Base-by-base conservation (phyloP, 2,329 filamentous ascomycete species). In the Dothideomycetes sp. region DNA sequence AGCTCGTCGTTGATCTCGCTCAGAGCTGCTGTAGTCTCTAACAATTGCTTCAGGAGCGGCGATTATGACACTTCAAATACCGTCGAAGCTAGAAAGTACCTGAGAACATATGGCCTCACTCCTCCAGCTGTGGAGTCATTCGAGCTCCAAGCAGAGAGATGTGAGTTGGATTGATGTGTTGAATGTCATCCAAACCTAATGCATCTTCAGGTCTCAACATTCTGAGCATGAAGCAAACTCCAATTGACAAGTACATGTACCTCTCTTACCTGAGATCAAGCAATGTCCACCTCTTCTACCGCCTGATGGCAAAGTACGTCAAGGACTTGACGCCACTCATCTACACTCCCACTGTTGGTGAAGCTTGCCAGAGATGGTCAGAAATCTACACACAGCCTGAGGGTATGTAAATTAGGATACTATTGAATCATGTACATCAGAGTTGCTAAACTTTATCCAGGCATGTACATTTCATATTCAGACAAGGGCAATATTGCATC, bases 351-450 rank as follows among this genome's bases (percentile, higher is more conserved):
- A 88, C 84, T 55, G 87, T 98, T 53, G 91, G 91, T 54, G 89
- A 96, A 60, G 91, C 94, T 50, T 98, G 91, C 68, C 72, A 94
- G 59, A 82, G 89, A 65, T 98, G 94, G 77, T 94, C 88, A 30
- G 86, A 89, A 54, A 77, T 96, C 52, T 96, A 94, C 70, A 93
- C 88, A 45, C 83, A 88, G 51, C 88, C 91, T 16, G 91, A 96
- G 71, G 87, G 83, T 69, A 47, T 51, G 59, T 52, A 12, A 5
- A 14, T n/a, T n/a, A n/a, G n/a, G n/a, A n/a, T n/a, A n/a, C n/a
- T n/a, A n/a, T n/a, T n/a, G n/a, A n/a, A 38, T 31, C 19, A 32
- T 45, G 47, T 51, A 52, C 48, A 41, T 40, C 46, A 46, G 49
- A 50, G 46, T 49, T 50, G 17, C 10, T 36, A 11, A 34, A 40